phyloP scores from a whole-genome alignment of 2,329 filamentous ascomycete species.

The Nemania bipapillata region DNA sequence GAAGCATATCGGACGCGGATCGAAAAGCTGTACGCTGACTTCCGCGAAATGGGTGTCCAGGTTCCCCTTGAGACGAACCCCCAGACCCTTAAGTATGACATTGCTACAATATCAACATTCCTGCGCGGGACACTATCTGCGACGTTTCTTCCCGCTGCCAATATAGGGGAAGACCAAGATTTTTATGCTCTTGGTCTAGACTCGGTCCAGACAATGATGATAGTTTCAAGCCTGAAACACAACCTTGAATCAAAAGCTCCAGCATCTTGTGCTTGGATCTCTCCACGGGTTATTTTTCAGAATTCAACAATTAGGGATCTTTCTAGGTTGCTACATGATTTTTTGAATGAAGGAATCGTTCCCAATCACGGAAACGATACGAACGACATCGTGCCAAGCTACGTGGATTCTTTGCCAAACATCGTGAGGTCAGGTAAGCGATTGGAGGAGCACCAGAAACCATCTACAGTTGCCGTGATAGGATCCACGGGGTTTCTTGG shows the following conservation, averaged over 20 bases:
- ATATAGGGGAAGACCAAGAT: slow-evolving; percentile 29
- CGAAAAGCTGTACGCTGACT: slow-evolving; percentile 23
- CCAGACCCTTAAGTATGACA: too few relatives aligned
- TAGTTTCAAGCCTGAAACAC: not conserved
- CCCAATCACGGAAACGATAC: slow-evolving; percentile 27
- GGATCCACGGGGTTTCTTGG: slow-evolving; percentile 42
- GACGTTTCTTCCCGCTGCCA: slow-evolving; percentile 6
- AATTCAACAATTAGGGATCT: slow-evolving; percentile 33
- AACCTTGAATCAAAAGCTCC: slow-evolving; percentile 4
- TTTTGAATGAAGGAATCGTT: slow-evolving; percentile 30
- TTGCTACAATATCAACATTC: too few relatives aligned
- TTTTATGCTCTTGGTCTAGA: slow-evolving; percentile 24
- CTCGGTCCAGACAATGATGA: slow-evolving; percentile 8
- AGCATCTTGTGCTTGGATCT: slow-evolving; percentile 34
- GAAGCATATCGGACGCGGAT: slow-evolving; percentile 39
- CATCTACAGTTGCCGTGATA: slow-evolving; percentile 30
- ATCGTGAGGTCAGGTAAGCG: too few relatives aligned
- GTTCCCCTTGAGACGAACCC: not conserved
- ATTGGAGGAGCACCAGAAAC: not conserved
- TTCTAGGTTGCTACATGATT: slow-evolving; percentile 21
- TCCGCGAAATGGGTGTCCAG: slow-evolving; percentile 21
- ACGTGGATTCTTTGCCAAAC: slow-evolving; percentile 14
- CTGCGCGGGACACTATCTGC: slow-evolving; percentile 3
- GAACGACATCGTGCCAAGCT: slow-evolving; percentile 22
- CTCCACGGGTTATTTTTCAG: slow-evolving; percentile 33